Conservation (phyloP, 1,284 basidiomycete genomes). For the Apiotrichum porosum region DNA sequence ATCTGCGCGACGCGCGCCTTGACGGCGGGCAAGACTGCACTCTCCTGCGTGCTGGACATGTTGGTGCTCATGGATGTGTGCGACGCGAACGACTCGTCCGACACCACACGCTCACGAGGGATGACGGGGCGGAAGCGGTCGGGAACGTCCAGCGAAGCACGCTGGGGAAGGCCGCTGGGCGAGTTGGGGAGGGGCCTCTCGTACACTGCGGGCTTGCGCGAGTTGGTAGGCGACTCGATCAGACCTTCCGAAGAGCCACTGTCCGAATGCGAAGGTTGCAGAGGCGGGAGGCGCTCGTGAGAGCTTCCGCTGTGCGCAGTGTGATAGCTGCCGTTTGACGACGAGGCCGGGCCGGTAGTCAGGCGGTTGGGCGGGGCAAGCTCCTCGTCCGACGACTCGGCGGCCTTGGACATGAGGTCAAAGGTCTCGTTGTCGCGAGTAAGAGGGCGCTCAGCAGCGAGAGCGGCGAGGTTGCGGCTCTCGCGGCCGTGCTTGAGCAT, state of each 20-base stretch:
- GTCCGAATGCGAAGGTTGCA: background rate
- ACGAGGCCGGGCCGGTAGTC: background rate
- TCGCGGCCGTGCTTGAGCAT: slow-evolving; percentile 3
- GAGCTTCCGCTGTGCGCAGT: slow-evolving; percentile 2
- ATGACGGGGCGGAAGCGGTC: slow-evolving; percentile 13
- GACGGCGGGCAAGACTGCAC: slow-evolving; percentile 25
- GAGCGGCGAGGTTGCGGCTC: slow-evolving; percentile 1
- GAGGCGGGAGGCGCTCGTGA: slow-evolving; percentile 1
- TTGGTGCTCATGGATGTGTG: background rate
- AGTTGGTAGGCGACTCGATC: slow-evolving; percentile 9
- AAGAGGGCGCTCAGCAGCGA: background rate
- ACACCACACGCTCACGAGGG: background rate
- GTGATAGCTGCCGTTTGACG: slow-evolving; percentile 5
- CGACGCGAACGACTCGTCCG: background rate
- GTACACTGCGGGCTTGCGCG: slow-evolving; percentile 5
- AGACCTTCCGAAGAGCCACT: background rate
- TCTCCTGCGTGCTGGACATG: slow-evolving; percentile 12
- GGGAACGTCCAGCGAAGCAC: slow-evolving; percentile 2
- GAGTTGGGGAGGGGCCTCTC: slow-evolving; percentile 2
- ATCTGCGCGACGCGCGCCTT: slow-evolving; percentile 38
- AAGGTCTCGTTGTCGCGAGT: too few relatives aligned
- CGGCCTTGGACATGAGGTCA: background rate
- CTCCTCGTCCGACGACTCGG: slow-evolving; percentile 2
- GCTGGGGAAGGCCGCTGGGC: background rate
- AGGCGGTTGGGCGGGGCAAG: background rate